phyloP scores from a whole-genome alignment of 2,329 filamentous ascomycete species.

The Sporothrix dimorphospora region DNA sequence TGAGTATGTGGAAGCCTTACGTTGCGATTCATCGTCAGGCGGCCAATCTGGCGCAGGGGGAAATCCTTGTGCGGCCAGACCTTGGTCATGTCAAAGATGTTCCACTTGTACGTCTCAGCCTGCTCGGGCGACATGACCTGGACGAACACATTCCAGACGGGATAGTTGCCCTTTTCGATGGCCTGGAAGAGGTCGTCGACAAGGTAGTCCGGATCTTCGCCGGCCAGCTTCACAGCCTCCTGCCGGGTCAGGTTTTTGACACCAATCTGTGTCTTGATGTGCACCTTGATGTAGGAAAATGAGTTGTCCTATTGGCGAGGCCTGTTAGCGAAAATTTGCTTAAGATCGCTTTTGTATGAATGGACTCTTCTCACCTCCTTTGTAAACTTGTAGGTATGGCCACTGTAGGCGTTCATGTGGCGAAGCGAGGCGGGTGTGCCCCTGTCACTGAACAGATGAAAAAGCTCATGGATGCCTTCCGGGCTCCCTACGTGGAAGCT shows the following conservation, averaged over 20 bases:
- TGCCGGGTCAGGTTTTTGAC: conserved; percentile 57
- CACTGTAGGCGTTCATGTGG: conserved; percentile 69
- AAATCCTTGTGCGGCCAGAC: conserved; percentile 67
- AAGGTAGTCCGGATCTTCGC: conserved; percentile 63
- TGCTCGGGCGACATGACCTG: conserved; percentile 67
- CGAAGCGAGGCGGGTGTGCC: conserved; percentile 68
- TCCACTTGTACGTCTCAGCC: conserved; percentile 62
- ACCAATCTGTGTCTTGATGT: conserved; percentile 66
- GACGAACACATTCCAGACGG: conserved; percentile 65
- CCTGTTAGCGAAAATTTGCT: not conserved
- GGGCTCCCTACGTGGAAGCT: conserved; percentile 51
- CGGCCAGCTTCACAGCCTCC: conserved; percentile 59
- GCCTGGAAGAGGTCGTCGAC: conserved; percentile 66
- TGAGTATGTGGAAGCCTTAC: not conserved
- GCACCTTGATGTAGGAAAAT: conserved; percentile 68
- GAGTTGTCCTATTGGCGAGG: conserved; percentile 53
- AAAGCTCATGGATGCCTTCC: conserved; percentile 65
- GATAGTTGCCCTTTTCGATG: conserved; percentile 63
- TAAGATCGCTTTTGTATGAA: not conserved
- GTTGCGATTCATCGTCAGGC: conserved; percentile 61
- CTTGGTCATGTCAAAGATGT: conserved; percentile 71
- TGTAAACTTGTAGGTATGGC: conserved; percentile 68
- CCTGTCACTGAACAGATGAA: conserved; percentile 67
- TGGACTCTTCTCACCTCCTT: conserved; percentile 46
- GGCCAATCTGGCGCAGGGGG: conserved; percentile 63